phyloP scores from a whole-genome alignment of 106 monocot species.

The Dioscorea dumetorum region DNA sequence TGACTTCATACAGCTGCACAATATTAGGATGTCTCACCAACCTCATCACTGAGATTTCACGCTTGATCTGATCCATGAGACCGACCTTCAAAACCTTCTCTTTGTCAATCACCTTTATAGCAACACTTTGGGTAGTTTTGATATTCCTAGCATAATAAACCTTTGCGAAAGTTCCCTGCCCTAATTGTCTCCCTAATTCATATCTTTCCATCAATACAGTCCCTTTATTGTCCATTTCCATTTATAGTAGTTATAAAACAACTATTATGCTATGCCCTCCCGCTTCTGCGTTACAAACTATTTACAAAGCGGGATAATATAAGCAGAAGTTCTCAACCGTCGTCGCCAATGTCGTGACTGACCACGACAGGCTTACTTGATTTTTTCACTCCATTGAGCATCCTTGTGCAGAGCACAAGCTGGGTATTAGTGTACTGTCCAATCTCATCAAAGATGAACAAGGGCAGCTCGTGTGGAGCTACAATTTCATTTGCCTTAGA shows the following conservation, averaged over 20 bases:
- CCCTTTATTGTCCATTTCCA: conserved; percentile 30
- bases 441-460: conserved; percentile 12
- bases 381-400: conserved; percentile 1
- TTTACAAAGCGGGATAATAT: conserved; percentile 7
- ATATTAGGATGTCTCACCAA: conserved; percentile 30
- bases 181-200: conserved; percentile 51
- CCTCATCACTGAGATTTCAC: conserved; percentile 38
- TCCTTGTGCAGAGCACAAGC: background rate
- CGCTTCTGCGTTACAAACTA: conserved; percentile 2
- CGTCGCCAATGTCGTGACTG: conserved; percentile 16
- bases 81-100: conserved; percentile 41
- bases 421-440: background rate
- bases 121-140: conserved; percentile 32
- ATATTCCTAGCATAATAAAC: conserved; percentile 54
- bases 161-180: conserved; percentile 67
- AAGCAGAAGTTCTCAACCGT: conserved; percentile 23
- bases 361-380: conserved; percentile 3
- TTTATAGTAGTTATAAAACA: background rate
- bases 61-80: conserved; percentile 35
- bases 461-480: background rate
- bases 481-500: conserved; percentile 10
- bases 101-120: conserved; percentile 62
- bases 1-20: conserved; percentile 33
- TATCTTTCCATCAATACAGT: conserved; percentile 44
- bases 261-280: background rate